These are phyloP conservation scores for Quercus rubra DNA, from an alignment of 306 rosid genomes.

Conservation along the genomic window DNA sequence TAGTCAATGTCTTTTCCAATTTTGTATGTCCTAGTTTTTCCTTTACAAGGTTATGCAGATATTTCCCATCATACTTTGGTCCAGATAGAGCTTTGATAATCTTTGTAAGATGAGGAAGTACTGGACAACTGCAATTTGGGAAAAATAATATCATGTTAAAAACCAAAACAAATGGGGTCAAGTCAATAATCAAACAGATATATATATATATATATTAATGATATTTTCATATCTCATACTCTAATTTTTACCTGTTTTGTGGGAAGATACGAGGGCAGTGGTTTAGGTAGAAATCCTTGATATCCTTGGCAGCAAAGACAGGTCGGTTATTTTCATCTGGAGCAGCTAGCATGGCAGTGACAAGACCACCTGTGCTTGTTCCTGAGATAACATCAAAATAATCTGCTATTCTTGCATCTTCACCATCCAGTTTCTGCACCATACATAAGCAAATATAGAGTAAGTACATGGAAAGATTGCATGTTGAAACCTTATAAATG, in stretches of 20 bases:
- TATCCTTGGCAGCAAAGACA: slow-evolving; percentile 55
- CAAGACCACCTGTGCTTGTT: slow-evolving; percentile 66
- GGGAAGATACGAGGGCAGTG: slow-evolving; percentile 60
- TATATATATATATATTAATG: too few species aligned
- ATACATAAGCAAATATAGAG: neutral
- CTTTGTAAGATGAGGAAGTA: slow-evolving; percentile 6
- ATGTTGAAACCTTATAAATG: neutral
- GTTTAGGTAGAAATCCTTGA: slow-evolving; percentile 51
- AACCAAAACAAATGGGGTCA: neutral
- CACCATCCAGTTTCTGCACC: slow-evolving; percentile 60
- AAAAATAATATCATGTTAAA: neutral
- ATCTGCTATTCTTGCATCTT: slow-evolving; percentile 53
- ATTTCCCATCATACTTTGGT: slow-evolving; percentile 71
- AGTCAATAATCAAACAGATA: neutral
- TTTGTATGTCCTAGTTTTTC: slow-evolving; percentile 55
- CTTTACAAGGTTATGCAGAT: slow-evolving; percentile 45
- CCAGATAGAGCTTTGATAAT: slow-evolving; percentile 40
- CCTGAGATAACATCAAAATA: slow-evolving; percentile 69
- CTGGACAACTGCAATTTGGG: slow-evolving; percentile 17
- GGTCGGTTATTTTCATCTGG: slow-evolving; percentile 65
- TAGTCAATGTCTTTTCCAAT: slow-evolving; percentile 58
- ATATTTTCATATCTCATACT: neutral
- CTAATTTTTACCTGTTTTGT: slow-evolving; percentile 25
- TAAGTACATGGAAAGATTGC: neutral
- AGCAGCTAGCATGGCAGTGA: slow-evolving; percentile 59